Conservation (phyloP, 2,329 filamentous ascomycete species). For the Tolypocladium endophyticum region DNA sequence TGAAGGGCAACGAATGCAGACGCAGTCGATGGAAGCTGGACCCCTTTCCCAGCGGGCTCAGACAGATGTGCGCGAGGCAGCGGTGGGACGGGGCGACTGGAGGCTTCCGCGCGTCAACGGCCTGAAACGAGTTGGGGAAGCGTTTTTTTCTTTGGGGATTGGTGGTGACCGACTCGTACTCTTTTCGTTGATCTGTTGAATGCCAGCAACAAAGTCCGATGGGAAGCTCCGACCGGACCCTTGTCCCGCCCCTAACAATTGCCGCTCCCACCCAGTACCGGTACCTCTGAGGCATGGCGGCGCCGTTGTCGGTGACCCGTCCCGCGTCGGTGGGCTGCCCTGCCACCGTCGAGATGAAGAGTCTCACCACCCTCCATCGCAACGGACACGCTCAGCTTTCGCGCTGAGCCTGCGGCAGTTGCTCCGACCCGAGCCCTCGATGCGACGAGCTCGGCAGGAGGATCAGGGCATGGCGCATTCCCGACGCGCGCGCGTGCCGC, state of each 20-base stretch:
- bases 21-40: background rate
- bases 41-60: background rate
- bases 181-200: constrained; percentile 8
- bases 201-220: background rate
- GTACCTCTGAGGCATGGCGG: constrained; percentile 2
- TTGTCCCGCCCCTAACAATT: constrained; percentile 2
- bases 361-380: background rate
- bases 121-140: constrained; percentile 9
- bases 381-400: background rate
- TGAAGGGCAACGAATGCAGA: background rate
- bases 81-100: background rate
- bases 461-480: background rate
- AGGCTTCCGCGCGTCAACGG: constrained; percentile 2
- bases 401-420: background rate
- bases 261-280: constrained; percentile 4
- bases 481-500: background rate
- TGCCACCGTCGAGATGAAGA: background rate
- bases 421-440: background rate
- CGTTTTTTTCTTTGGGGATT: constrained; percentile 5
- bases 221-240: constrained; percentile 3
- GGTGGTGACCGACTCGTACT: background rate
- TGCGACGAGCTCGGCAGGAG: background rate
- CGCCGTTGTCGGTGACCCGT: constrained; percentile 2
- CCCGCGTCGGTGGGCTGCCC: background rate
- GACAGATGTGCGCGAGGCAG: background rate